These are phyloP conservation scores for Aureobasidium vineae DNA, from an alignment of 2,329 filamentous ascomycete species.

Conservation along the genomic window DNA sequence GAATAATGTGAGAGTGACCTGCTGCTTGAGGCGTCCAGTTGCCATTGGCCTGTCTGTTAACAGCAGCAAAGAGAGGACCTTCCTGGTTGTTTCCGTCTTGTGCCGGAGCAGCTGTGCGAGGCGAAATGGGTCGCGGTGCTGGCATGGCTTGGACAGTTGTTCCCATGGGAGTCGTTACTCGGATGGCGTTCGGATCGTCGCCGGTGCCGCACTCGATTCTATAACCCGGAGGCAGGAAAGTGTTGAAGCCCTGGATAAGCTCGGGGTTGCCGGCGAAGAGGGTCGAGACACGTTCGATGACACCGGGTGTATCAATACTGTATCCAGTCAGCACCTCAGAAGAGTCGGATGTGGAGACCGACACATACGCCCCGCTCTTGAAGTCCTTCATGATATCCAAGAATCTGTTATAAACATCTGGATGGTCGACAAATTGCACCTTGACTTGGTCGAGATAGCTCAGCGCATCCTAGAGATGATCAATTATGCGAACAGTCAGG, in stretches of 20 bases:
- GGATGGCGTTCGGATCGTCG: slow-evolving; percentile 91
- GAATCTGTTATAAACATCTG: slow-evolving; percentile 95
- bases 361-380: slow-evolving; percentile 85
- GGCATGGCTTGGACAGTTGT: slow-evolving; percentile 90
- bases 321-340: slow-evolving; percentile 24
- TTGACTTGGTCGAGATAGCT: slow-evolving; percentile 99
- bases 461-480: slow-evolving; percentile 64
- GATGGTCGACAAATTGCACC: slow-evolving; percentile 93
- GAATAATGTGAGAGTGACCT: slow-evolving; percentile 40
- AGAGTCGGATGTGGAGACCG: slow-evolving; percentile 22
- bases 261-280: slow-evolving; percentile 92
- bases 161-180: slow-evolving; percentile 97
- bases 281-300: slow-evolving; percentile 93
- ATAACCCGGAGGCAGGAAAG: slow-evolving; percentile 90
- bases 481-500: not conserved
- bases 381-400: slow-evolving; percentile 99
- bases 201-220: slow-evolving; percentile 93
- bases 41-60: slow-evolving; percentile 35
- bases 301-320: slow-evolving; percentile 91
- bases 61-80: slow-evolving; percentile 24
- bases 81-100: slow-evolving; percentile 20
- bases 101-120: slow-evolving; percentile 41
- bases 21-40: slow-evolving; percentile 44
- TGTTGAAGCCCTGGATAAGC: slow-evolving; percentile 88
- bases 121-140: slow-evolving; percentile 47